phyloP scores from a whole-genome alignment of 2,329 filamentous ascomycete species.

The Venturia carpophila region DNA sequence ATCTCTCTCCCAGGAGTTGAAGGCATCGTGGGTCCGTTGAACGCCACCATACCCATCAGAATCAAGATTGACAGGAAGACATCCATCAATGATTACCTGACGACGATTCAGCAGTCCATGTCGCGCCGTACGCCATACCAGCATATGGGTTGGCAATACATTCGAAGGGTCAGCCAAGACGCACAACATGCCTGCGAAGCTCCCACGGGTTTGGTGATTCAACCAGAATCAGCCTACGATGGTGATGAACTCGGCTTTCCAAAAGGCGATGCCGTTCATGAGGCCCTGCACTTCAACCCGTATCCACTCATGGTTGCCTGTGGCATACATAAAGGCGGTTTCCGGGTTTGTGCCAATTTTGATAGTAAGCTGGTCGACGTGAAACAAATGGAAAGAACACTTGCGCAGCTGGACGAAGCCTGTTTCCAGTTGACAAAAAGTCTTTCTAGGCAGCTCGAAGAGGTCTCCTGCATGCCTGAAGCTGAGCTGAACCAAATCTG shows the following conservation, averaged over 20 bases:
- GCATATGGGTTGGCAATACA: slow-evolving; percentile 55
- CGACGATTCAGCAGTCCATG: slow-evolving; percentile 49
- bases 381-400: slow-evolving; percentile 45
- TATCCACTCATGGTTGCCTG: slow-evolving; percentile 61
- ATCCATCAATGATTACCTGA: slow-evolving; percentile 46
- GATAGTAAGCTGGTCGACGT: slow-evolving; percentile 52
- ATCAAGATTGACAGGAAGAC: slow-evolving; percentile 38
- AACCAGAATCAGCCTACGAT: slow-evolving; percentile 28
- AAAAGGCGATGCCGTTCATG: slow-evolving; percentile 47
- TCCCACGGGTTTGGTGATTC: slow-evolving; percentile 32
- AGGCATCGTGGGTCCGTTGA: slow-evolving; percentile 53
- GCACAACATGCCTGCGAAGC: slow-evolving; percentile 29
- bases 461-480: slow-evolving; percentile 34
- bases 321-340: slow-evolving; percentile 48
- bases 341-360: slow-evolving; percentile 56
- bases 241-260: slow-evolving; percentile 33
- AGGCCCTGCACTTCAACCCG: slow-evolving; percentile 49
- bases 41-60: slow-evolving; percentile 52
- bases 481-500: slow-evolving; percentile 37
- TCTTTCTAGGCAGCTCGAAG: slow-evolving; percentile 35
- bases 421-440: slow-evolving; percentile 43
- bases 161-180: slow-evolving; percentile 38
- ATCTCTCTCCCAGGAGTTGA: slow-evolving; percentile 39
- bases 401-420: slow-evolving; percentile 47
- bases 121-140: slow-evolving; percentile 55